Base-by-base conservation (phyloP, 2,329 filamentous ascomycete species). In the Thermothelomyces thermophilus region DNA sequence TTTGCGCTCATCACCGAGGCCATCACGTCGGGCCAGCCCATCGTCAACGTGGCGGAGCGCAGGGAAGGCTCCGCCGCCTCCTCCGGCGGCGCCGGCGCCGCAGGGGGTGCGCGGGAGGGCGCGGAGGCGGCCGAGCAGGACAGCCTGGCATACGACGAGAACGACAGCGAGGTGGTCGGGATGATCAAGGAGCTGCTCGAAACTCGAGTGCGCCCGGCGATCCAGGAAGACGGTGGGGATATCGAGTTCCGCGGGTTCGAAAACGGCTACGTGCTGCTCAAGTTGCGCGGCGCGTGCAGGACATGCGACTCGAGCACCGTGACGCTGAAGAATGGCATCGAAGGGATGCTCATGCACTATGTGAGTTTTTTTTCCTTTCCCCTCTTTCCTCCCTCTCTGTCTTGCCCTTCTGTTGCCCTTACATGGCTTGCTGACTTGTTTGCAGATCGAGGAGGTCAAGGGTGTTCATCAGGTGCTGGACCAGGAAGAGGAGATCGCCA, bases 151-250 rank as follows among this genome's bases (percentile, higher is more conserved):
- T 95, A 91, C 67, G 83, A 91, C 60, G 90, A 95, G 64, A 84
- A 94, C 55, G 93, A 98, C 66, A 85, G 84, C 58, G 93, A 98
- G 70, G 88, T 96, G 10, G 86, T 98, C 8, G 86, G 89, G 52
- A 97, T 97, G 93, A 97, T 98, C 71, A 95, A 97, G 73, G 93
- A 98, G 71, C 73, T 98, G 28, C 75, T 98, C 31, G 93, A 98
- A 70, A 98, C 93, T 22, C 79, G 93, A 55, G 95, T 98, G 63
- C 79, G 93, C 37, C 93, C 93, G 0, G 87, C 91, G 1, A 98
- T 98, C 56, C 93, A 97, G 68, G 93, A 97, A 66, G 93, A 98
- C 60, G 93, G 93, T 41, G 93, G 93, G 40, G 93, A 98, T 66
- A 97, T 98, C 63, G 93, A 98, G 67, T 94, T 91, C 66, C 77